phyloP scores from a whole-genome alignment of 2,329 filamentous ascomycete genomes.

The Huntiella decipiens region DNA sequence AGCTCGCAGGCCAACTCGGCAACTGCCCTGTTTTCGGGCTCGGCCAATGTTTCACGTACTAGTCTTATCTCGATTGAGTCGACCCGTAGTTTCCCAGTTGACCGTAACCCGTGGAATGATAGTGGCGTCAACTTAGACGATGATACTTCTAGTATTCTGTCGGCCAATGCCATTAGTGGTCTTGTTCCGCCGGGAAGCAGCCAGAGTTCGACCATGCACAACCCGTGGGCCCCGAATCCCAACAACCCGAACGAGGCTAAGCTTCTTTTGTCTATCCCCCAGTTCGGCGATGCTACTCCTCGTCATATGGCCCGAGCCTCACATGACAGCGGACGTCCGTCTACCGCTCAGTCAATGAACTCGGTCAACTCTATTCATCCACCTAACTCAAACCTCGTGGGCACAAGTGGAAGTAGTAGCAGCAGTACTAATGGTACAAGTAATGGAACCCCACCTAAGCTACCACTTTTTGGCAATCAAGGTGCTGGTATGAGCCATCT shows the following conservation, averaged over 20 bases:
- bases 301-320: conserved; percentile 70
- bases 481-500: no score
- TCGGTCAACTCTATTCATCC: conserved; percentile 59
- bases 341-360: conserved; percentile 85
- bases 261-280: conserved; percentile 38
- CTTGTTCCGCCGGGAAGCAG: conserved; percentile 10
- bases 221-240: conserved; percentile 42
- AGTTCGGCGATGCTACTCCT: conserved; percentile 65
- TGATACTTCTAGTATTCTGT: conserved; percentile 25
- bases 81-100: conserved; percentile 71
- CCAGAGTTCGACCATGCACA: conserved; percentile 28
- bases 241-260: conserved; percentile 48
- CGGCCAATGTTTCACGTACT: conserved; percentile 77
- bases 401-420: no score
- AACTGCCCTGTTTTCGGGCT: conserved; percentile 78
- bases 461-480: no score
- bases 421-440: no score
- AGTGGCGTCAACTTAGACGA: conserved; percentile 87
- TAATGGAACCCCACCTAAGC: no score
- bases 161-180: conserved; percentile 4
- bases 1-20: conserved; percentile 60
- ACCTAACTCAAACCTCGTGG: conserved; percentile 45
- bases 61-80: conserved; percentile 93
- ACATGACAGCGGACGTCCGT: conserved; percentile 79
- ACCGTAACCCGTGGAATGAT: conserved; percentile 96